Evolutionary conservation across 2,329 filamentous ascomycete species (phyloP).

Genomic region (Nemania sp.): DNA sequence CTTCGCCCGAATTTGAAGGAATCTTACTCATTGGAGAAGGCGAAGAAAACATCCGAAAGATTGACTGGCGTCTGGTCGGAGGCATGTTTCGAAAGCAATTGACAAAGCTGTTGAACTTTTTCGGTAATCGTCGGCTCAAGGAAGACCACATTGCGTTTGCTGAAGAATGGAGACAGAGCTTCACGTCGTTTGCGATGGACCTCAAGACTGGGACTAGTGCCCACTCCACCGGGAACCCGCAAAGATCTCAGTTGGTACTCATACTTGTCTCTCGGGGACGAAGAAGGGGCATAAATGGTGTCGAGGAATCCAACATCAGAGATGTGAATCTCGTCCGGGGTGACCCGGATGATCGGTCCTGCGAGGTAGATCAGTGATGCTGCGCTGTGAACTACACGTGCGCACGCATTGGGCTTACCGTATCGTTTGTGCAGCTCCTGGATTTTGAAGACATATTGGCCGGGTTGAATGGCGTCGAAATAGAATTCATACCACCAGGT

Average conservation of each 20-base stretch:
- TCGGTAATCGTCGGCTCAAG: slow-evolving; percentile 31
- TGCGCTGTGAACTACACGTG: slow-evolving; percentile 26
- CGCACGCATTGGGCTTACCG: slow-evolving; percentile 37
- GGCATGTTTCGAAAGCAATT: slow-evolving; percentile 31
- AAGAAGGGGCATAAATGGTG: slow-evolving; percentile 36
- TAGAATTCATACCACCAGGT: slow-evolving; percentile 33
- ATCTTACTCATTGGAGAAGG: slow-evolving; percentile 34
- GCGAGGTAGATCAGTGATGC: slow-evolving; percentile 27
- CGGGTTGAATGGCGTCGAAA: slow-evolving; percentile 32
- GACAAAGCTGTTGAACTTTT: slow-evolving; percentile 31
- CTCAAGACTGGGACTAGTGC: slow-evolving; percentile 36
- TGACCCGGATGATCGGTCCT: slow-evolving; percentile 38
- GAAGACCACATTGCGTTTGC: slow-evolving; percentile 30
- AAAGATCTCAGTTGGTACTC: slow-evolving; percentile 33
- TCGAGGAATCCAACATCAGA: slow-evolving; percentile 37
- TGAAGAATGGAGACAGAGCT: slow-evolving; percentile 32
- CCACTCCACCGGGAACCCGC: slow-evolving; percentile 35
- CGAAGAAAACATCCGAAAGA: slow-evolving; percentile 34
- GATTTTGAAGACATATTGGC: slow-evolving; percentile 42
- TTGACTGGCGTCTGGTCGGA: slow-evolving; percentile 31
- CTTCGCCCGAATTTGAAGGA: slow-evolving; percentile 30
- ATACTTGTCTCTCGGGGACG: slow-evolving; percentile 36
- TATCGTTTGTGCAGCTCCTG: slow-evolving; percentile 42
- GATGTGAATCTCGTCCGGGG: slow-evolving; percentile 35
- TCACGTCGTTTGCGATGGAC: slow-evolving; percentile 32